Evolutionary conservation across 2,329 filamentous ascomycete genomes (phyloP), one percentile per base, ranked within the genome.

Genomic region (Verticillium tricorpus): DNA sequence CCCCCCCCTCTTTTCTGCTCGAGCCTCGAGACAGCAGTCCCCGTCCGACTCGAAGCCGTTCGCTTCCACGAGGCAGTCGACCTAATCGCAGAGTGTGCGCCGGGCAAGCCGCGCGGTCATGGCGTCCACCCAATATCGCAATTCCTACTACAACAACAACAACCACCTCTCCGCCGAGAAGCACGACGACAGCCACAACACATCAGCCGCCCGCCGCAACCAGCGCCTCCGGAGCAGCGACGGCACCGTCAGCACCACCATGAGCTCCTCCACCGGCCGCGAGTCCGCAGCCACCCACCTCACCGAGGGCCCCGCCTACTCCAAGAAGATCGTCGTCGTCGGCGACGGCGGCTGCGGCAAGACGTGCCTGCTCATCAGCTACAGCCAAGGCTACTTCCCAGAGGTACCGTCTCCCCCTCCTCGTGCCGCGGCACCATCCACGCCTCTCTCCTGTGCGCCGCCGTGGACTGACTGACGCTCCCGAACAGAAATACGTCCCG

Each of bases 321-420:
- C 94, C 68, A 99, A 99, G 84, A 99, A 99, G 85, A 95, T 99
- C 74, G 95, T 99, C 55, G 95, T 99, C 59, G 95, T 99, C 56
- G 95, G 95, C 65, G 95, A 99, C 76, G 95, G 95, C 70, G 95
- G 95, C 65, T 99, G 95, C 77, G 95, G 95, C 71, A 99, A 99
- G 87, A 99, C 95, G 9, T 99, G 95, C 81, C 82, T 99, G 69
- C 82, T 99, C 77, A 99, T 99, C 78, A 97, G 93, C 79, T 99
- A 98, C 82, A 96, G 93, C 72, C 93, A 98, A 80, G 95, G 95
- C 63, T 97, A 97, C 77, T 99, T 99, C 74, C 95, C 95, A 78
- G 94, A 99, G 91, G 95, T 97, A 82, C 68, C 84, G 9, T 32
- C 5, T 7, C 1, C 39, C 8, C 4, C 25, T 25, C 25, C 25